These are phyloP conservation scores for Kodamaea anthophila DNA, from an alignment of 1,139 yeast genomes.

Conservation along the genomic window DNA sequence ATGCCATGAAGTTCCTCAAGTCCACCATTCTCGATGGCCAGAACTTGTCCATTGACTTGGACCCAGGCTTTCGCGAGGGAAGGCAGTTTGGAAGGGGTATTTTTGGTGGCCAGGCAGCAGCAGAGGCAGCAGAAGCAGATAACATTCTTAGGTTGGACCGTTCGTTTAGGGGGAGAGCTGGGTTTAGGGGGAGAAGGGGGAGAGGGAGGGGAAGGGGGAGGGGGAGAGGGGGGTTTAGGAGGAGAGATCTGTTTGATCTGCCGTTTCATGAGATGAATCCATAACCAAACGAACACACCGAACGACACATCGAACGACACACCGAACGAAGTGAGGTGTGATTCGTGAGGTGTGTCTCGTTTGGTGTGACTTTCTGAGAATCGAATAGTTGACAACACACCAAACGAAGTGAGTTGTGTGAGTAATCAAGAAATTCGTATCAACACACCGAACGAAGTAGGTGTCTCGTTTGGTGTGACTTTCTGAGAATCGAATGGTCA, in stretches of 20 bases:
- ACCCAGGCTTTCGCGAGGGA: conserved; percentile 92
- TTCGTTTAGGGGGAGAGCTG: conserved; percentile 18
- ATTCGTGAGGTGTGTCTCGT: too few relatives aligned
- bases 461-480: conserved; percentile 1
- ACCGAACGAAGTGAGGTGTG: not conserved
- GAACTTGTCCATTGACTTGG: conserved; percentile 75
- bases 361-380: conserved; percentile 1
- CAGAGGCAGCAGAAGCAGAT: conserved; percentile 24
- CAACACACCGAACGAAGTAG: not conserved
- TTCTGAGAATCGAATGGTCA: too few relatives aligned
- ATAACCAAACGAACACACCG: too few relatives aligned
- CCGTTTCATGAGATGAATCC: conserved; percentile 1
- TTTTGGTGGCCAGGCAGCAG: conserved; percentile 74
- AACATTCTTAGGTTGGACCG: conserved; percentile 18
- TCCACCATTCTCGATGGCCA: conserved; percentile 81
- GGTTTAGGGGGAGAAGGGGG: conserved; percentile 21
- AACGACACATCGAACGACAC: not conserved
- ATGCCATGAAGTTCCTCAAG: conserved; percentile 74
- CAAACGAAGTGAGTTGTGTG: too few relatives aligned
- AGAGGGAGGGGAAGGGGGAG: conserved; percentile 24
- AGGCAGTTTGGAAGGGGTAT: conserved; percentile 91
- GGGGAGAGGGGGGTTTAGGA: conserved; percentile 15
- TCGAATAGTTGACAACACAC: too few relatives aligned
- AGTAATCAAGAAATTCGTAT: too few relatives aligned
- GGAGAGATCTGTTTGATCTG: conserved; percentile 25